Percentiles rank a stretch among this genome's conserved stretches.
Evolutionary conservation across 768 basidiomycete species (phyloP).

Genomic region (Calocera cornea): DNA sequence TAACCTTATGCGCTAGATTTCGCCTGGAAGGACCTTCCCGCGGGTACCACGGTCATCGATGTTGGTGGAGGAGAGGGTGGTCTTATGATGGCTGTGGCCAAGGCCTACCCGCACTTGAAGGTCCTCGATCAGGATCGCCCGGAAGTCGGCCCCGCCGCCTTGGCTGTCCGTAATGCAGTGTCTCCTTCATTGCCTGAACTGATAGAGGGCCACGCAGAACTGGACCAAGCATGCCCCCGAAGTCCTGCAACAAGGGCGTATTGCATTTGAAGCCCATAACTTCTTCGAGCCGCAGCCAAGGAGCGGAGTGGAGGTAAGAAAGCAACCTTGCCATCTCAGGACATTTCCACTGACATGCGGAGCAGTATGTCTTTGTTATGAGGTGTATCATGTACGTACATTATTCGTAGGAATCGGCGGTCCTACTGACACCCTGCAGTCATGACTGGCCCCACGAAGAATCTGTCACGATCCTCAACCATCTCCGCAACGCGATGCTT

Average conservation of each 20-base stretch:
- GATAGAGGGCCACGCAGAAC: slow-evolving; percentile 17
- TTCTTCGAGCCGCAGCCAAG: slow-evolving; percentile 11
- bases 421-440: slow-evolving; percentile 21
- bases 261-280: slow-evolving; percentile 14
- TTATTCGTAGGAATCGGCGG: neutral
- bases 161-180: slow-evolving; percentile 17
- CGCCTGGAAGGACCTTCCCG: slow-evolving; percentile 40
- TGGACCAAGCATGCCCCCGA: slow-evolving; percentile 13
- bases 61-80: slow-evolving; percentile 60
- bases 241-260: slow-evolving; percentile 11
- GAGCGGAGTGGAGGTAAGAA: neutral
- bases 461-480: slow-evolving; percentile 26
- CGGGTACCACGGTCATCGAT: slow-evolving; percentile 44
- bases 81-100: slow-evolving; percentile 33
- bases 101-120: slow-evolving; percentile 27
- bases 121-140: slow-evolving; percentile 52
- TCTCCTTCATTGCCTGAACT: neutral
- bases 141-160: slow-evolving; percentile 40
- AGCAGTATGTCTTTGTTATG: slow-evolving; percentile 30
- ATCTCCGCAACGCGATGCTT: slow-evolving; percentile 28
- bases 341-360: slow-evolving; percentile 16
- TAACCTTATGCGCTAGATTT: slow-evolving; percentile 31
- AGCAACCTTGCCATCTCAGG: neutral
- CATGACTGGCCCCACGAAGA: slow-evolving; percentile 34
- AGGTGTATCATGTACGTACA: neutral